phyloP scores from a whole-genome alignment of 257 asterid genomes.

The Vinca minor region DNA sequence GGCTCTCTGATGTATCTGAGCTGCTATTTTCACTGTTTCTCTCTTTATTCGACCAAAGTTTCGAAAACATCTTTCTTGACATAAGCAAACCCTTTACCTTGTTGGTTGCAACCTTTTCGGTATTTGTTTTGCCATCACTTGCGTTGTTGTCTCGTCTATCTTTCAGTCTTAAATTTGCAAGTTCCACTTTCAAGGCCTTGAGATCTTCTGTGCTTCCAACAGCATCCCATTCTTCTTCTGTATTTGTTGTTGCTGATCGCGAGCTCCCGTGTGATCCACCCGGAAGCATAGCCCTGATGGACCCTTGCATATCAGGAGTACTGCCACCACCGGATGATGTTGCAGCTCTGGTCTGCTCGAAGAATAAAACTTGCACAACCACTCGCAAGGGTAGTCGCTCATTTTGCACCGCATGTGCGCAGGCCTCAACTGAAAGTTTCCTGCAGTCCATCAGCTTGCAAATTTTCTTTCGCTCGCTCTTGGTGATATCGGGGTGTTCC shows the following conservation, averaged over 20 bases:
- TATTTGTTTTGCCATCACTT: conserved; percentile 23
- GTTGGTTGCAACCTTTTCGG: conserved; percentile 33
- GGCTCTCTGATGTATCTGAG: conserved; percentile 82
- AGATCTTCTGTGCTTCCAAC: conserved; percentile 59
- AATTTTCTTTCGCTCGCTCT: conserved; percentile 62
- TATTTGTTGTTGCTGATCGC: conserved; percentile 62
- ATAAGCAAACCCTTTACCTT: conserved; percentile 36
- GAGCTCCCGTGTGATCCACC: conserved; percentile 67
- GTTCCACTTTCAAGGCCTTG: conserved; percentile 55
- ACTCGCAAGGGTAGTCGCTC: conserved; percentile 73
- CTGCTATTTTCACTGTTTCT: conserved; percentile 61
- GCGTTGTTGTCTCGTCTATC: conserved; percentile 12
- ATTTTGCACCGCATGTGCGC: conserved; percentile 73
- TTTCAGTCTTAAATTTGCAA: conserved; percentile 43
- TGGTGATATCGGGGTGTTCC: conserved; percentile 66
- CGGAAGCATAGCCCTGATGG: conserved; percentile 36
- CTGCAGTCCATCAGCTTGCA: conserved; percentile 70
- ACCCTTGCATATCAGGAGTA: conserved; percentile 40
- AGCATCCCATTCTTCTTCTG: conserved; percentile 81
- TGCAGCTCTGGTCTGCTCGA: conserved; percentile 55
- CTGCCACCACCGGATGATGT: conserved; percentile 37
- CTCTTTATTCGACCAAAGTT: conserved; percentile 76
- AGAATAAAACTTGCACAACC: conserved; percentile 75
- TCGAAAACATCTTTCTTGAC: conserved; percentile 46
- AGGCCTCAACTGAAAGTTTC: conserved; percentile 69